Evolutionary conservation across 1,284 basidiomycete species (phyloP), one percentile per base, ranked within the genome.

Genomic region (Apiotrichum akiyoshidainum): DNA sequence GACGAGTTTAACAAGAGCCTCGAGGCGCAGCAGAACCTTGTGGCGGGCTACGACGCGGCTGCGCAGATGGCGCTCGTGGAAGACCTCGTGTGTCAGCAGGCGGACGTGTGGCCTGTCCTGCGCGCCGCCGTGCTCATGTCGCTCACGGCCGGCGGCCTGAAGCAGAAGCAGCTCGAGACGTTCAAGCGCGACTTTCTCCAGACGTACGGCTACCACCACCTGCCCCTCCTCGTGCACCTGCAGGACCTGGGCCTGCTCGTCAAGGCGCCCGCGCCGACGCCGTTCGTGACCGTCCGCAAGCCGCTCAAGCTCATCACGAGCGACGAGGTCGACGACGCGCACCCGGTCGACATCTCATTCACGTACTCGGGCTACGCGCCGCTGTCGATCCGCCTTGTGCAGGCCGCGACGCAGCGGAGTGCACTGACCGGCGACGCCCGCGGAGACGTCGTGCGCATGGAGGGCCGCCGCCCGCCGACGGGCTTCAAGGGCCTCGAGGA

Each of bases 401-500:
- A 99, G 77, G 95, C 90, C 68, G 84, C 94, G 26, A 87, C 87
- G 49, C 88, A 96, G 80, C 92, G 92, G 76, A 89, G 89, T 53
- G 88, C 89, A 2, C 87, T 97, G 33, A 44, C 21, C 3, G 41
- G 58, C 41, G 55, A 57, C 46, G 52, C 41, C 17, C 45, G 49
- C 13, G 87, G 68, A 85, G 87, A 73, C 17, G 56, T 63, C 11
- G 53, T 58, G 34, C 58, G 58, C 50, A 60, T 60, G 58, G 64
- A 69, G 55, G 59, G 61, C 50, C 9, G 39, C 50, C 46, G 63
- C 48, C 89, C 91, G 0, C 88, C 98, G 59, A 85, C 89, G 2
- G 95, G 95, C 1, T 99, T 95, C 93, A 93, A 90, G 74, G 93
- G 92, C 16, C 92, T 98, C 68, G 94, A 98, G 75, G 96, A 99